These are phyloP conservation scores for Penicillium psychrofluorescens DNA, from an alignment of 495 filamentous ascomycete species.

Conservation along the genomic window DNA sequence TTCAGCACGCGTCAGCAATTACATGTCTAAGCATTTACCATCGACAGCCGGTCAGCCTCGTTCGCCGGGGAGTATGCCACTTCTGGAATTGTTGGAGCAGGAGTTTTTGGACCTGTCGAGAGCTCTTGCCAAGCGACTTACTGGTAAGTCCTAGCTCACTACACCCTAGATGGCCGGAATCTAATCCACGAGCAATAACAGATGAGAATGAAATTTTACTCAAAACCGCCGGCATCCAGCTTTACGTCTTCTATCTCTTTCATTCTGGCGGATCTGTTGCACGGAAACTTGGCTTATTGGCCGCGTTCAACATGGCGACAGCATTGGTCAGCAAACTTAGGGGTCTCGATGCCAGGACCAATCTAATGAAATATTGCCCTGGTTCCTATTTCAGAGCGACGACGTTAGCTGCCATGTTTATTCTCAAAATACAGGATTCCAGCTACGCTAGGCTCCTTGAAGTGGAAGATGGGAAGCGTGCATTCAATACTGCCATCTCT, in stretches of 20 bases:
- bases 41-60: neutral
- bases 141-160: neutral
- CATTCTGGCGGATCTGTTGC: neutral
- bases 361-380: constrained; percentile 3
- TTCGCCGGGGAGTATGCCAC: neutral
- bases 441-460: constrained; percentile 1
- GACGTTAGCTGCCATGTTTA: constrained; percentile 5
- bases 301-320: constrained; percentile 4
- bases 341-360: neutral
- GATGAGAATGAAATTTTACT: constrained; percentile 6
- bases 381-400: neutral
- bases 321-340: neutral
- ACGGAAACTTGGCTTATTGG: constrained; percentile 5
- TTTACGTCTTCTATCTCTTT: constrained; percentile 13
- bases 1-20: constrained; percentile 2
- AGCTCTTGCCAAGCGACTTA: neutral
- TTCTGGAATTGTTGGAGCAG: constrained; percentile 1
- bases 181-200: neutral
- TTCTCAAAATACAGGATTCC: constrained; percentile 7
- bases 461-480: constrained; percentile 3
- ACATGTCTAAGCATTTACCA: neutral
- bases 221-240: constrained; percentile 2
- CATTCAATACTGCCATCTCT: constrained; percentile 7
- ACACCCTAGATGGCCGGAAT: too few relatives aligned
- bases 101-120: neutral